Conservation (phyloP, 2,329 filamentous ascomycete genomes). For the Colletotrichum navitas region DNA sequence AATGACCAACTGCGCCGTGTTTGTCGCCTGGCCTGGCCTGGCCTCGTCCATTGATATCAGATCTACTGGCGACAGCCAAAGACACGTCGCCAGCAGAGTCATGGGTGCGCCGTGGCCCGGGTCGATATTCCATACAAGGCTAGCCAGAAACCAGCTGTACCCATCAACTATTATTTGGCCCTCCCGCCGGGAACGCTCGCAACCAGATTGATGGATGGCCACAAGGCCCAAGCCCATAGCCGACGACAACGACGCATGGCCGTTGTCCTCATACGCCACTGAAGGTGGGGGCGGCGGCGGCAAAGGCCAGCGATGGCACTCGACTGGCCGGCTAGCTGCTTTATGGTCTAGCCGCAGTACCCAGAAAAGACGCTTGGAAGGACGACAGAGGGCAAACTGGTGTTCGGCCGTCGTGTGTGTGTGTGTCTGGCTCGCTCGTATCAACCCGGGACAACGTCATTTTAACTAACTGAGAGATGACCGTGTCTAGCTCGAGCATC, state of each 20-base stretch:
- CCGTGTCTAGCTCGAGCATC: conserved; percentile 13
- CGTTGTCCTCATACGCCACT: conserved; percentile 19
- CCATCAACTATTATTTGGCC: conserved; percentile 23
- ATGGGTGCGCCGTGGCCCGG: conserved; percentile 36
- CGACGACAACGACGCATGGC: conserved; percentile 35
- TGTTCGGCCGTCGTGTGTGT: conserved; percentile 6
- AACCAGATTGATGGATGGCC: background rate
- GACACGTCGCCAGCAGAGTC: conserved; percentile 40
- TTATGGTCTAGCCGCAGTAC: conserved; percentile 25
- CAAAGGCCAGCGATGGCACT: conserved; percentile 17
- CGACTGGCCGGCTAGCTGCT: conserved; percentile 5
- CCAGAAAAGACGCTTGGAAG: conserved; percentile 21
- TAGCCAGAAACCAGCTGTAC: conserved; percentile 21
- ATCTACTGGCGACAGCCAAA: conserved; percentile 29
- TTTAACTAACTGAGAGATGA: conserved; percentile 4
- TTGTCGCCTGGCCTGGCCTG: conserved; percentile 21
- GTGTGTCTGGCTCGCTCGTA: conserved; percentile 10
- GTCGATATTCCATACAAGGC: conserved; percentile 40
- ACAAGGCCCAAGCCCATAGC: background rate
- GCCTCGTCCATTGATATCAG: conserved; percentile 36
- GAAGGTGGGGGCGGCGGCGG: background rate
- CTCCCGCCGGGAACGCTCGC: conserved; percentile 38
- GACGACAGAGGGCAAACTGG: conserved; percentile 10
- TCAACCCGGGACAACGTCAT: conserved; percentile 35
- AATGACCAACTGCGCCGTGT: conserved; percentile 17